phyloP scores from a whole-genome alignment of 1,284 basidiomycete genomes.

The Calocybe gambosa region DNA sequence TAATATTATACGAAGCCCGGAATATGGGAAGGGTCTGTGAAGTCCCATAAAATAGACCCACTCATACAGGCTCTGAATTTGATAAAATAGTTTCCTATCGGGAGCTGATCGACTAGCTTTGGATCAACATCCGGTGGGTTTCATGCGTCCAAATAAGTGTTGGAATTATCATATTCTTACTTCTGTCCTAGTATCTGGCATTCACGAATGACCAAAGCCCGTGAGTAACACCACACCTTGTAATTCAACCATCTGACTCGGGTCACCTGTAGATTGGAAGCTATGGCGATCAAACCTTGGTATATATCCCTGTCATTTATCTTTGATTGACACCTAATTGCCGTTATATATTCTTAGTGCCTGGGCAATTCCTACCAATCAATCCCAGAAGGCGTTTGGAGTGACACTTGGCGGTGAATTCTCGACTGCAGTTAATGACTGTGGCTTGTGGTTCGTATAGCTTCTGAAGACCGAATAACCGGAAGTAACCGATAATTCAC shows the following conservation, averaged over 20 bases:
- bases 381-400: conserved; percentile 52
- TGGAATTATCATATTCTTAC: conserved; percentile 4
- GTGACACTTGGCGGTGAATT: conserved; percentile 69
- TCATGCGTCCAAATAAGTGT: background rate
- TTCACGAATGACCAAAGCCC: conserved; percentile 31
- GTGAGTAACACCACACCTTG: conserved; percentile 20
- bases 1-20: conserved; percentile 24
- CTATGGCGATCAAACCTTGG: conserved; percentile 46
- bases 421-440: conserved; percentile 61
- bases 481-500: conserved; percentile 2
- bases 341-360: conserved; percentile 22
- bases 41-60: conserved; percentile 1
- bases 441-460: conserved; percentile 37
- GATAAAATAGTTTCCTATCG: conserved; percentile 45
- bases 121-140: conserved; percentile 57
- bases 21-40: conserved; percentile 36
- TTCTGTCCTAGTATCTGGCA: conserved; percentile 43
- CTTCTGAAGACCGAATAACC: background rate
- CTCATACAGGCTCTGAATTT: conserved; percentile 5
- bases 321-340: conserved; percentile 16
- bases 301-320: conserved; percentile 20
- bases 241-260: background rate
- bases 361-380: conserved; percentile 44
- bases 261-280: conserved; percentile 24
- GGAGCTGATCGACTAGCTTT: conserved; percentile 69